These are phyloP conservation scores for Boletellus ananas DNA, from an alignment of 768 basidiomycete genomes.

Conservation along the genomic window DNA sequence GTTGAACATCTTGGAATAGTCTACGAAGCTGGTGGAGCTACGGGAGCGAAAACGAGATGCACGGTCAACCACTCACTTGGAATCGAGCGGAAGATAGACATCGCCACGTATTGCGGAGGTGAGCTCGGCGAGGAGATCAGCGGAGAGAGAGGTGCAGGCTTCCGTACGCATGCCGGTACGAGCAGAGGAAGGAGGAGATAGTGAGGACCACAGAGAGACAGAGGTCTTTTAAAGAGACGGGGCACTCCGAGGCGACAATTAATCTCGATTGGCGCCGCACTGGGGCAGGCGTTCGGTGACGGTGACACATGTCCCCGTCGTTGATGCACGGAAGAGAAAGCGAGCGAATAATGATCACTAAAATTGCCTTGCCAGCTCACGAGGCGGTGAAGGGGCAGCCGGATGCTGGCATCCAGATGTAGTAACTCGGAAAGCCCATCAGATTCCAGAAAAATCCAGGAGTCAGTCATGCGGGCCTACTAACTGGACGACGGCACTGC, in stretches of 20 bases:
- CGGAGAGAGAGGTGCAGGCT: constrained; percentile 7
- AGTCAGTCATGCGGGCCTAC: neutral
- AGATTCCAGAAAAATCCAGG: neutral
- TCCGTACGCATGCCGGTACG: constrained; percentile 15
- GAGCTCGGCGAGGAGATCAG: constrained; percentile 43
- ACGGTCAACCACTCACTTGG: constrained; percentile 31
- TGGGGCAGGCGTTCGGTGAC: neutral
- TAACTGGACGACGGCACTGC: neutral
- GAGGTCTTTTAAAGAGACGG: constrained; percentile 15
- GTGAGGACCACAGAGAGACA: constrained; percentile 1
- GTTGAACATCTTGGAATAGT: constrained; percentile 59
- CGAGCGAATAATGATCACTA: neutral
- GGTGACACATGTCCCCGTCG: neutral
- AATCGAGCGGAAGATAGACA: constrained; percentile 42
- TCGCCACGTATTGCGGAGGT: constrained; percentile 43
- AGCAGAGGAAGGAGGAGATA: constrained; percentile 3
- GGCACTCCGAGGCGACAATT: constrained; percentile 4
- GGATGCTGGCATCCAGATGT: constrained; percentile 9
- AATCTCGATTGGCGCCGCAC: constrained; percentile 11
- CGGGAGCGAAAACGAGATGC: neutral
- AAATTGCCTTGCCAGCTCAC: neutral
- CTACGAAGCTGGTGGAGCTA: constrained; percentile 21
- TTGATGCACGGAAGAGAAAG: neutral
- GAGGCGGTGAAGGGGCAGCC: constrained; percentile 11
- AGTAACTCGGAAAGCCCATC: constrained; percentile 7